Evolutionary conservation across 2,329 filamentous ascomycete species (phyloP), one percentile per base, ranked within the genome.

Genomic region (Cladosporium sp.): DNA sequence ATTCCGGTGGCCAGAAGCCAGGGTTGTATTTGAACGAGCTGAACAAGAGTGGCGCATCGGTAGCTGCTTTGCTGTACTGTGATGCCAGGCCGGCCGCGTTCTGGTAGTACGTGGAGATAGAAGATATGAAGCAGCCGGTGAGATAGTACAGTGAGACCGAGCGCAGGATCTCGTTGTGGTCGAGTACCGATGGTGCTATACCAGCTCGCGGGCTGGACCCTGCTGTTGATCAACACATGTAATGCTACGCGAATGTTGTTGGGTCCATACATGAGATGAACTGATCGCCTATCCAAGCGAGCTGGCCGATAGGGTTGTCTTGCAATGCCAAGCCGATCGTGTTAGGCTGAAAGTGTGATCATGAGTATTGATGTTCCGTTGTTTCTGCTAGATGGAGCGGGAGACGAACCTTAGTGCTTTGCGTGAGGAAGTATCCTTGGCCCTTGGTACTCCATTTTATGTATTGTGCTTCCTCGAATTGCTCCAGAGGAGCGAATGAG

Each of bases 321-420:
- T 74, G 67, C 45, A 75, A 67, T 5, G 70, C 72, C 12, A 74
- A 65, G 3, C 74, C 74, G 28, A 78, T 74, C 0, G 74, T 77
- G 50, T 74, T 73, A 12, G 75, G 75, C 34, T 58, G 15, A 8
- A 3, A 6, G 22, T 36, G 25, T 28, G 34, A 17, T 19, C 17
- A 15, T 57, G 1, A 28, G 12, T 28, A 42, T 12, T 11, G 36
- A 6, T 22, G 42, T 38, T 8, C 2, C 8, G 9, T 11, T 9
- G 30, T 34, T 11, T 11, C 30, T 12, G 30, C 30, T 17, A 34
- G 8, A 5, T 30, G 9, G 7, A 11, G 6, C 69, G 62, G 2
- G 15, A 30, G 34, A 51, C 55, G 36, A 34, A 34, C 30, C 30
- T 61, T 54, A 3, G 58, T 60, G 14, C 12, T 34, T 20, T 62